A percentile compares a stretch with the other conserved stretches of the same genome.
These are phyloP conservation scores for Hypoxylon sp. DNA, from an alignment of 2,329 filamentous ascomycete genomes.

Conservation along the genomic window DNA sequence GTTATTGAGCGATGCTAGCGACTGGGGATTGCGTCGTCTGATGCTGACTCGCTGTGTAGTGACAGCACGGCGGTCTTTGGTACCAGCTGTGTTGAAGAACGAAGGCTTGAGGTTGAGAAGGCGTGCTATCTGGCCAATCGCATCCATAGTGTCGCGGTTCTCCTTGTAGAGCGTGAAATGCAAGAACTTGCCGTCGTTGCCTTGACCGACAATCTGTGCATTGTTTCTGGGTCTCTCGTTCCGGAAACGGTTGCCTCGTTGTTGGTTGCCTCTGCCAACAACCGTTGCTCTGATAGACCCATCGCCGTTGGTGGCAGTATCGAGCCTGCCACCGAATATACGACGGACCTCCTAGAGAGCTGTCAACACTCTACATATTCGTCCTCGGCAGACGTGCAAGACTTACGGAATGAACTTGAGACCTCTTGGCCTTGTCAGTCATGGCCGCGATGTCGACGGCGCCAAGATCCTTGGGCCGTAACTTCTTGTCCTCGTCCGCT, in stretches of 20 bases:
- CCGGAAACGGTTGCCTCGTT: constrained; percentile 42
- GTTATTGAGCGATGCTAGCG: constrained; percentile 70
- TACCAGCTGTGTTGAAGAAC: constrained; percentile 79
- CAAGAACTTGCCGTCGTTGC: constrained; percentile 73
- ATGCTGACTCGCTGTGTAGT: constrained; percentile 84
- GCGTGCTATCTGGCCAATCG: constrained; percentile 77
- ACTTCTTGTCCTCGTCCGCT: constrained; percentile 34
- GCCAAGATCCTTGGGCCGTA: constrained; percentile 27
- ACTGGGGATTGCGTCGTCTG: constrained; percentile 58
- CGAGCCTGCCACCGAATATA: constrained; percentile 79
- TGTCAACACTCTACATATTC: constrained; percentile 35
- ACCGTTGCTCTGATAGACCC: constrained; percentile 69
- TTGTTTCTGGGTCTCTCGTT: constrained; percentile 37
- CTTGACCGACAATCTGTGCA: constrained; percentile 37
- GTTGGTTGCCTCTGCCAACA: constrained; percentile 33
- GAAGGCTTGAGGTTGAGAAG: constrained; percentile 78
- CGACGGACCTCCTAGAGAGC: constrained; percentile 68
- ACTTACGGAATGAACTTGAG: constrained; percentile 56
- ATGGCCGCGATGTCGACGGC: constrained; percentile 41
- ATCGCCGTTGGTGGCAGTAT: constrained; percentile 70
- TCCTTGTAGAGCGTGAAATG: constrained; percentile 96
- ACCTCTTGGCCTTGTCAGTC: constrained; percentile 40
- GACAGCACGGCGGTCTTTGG: constrained; percentile 87
- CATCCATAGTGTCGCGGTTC: constrained; percentile 96
- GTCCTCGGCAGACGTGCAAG: background rate